phyloP scores from a whole-genome alignment of 495 filamentous ascomycete species.

The Aspergillus funiculosus region DNA sequence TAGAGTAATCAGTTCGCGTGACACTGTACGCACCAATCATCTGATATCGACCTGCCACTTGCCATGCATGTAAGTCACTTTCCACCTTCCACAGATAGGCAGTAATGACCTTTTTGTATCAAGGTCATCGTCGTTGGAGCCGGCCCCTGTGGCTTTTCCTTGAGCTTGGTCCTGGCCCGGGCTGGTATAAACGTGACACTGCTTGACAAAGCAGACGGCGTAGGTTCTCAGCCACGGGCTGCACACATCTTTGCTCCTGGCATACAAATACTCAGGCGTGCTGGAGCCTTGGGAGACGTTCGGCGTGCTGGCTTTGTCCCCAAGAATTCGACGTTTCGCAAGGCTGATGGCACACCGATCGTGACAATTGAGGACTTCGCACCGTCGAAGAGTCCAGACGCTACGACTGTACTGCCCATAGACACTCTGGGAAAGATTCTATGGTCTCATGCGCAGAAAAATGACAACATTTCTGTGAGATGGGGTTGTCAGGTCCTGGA shows the following conservation, averaged over 20 bases:
- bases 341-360: slow-evolving; percentile 37
- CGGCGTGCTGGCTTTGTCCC: slow-evolving; percentile 43
- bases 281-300: slow-evolving; percentile 52
- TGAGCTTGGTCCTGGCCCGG: slow-evolving; percentile 50
- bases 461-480: slow-evolving; percentile 36
- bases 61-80: too few relatives aligned
- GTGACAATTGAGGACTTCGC: slow-evolving; percentile 27
- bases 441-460: slow-evolving; percentile 39
- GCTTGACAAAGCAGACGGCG: slow-evolving; percentile 42
- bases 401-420: slow-evolving; percentile 45
- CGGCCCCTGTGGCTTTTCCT: slow-evolving; percentile 52
- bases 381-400: slow-evolving; percentile 32
- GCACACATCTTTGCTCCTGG: slow-evolving; percentile 48
- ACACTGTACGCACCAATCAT: too few relatives aligned
- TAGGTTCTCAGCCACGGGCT: slow-evolving; percentile 53
- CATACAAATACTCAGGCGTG: slow-evolving; percentile 48
- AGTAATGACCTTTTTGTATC: too few relatives aligned
- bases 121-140: slow-evolving; percentile 53
- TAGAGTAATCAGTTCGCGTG: too few relatives aligned
- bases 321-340: slow-evolving; percentile 48
- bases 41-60: too few relatives aligned
- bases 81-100: too few relatives aligned
- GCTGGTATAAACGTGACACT: slow-evolving; percentile 47
- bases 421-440: slow-evolving; percentile 43
- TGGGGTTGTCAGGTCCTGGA: slow-evolving; percentile 47